Evolutionary conservation across 208 protist species (phyloP).

Genomic region (Acanthamoeba royreba): DNA sequence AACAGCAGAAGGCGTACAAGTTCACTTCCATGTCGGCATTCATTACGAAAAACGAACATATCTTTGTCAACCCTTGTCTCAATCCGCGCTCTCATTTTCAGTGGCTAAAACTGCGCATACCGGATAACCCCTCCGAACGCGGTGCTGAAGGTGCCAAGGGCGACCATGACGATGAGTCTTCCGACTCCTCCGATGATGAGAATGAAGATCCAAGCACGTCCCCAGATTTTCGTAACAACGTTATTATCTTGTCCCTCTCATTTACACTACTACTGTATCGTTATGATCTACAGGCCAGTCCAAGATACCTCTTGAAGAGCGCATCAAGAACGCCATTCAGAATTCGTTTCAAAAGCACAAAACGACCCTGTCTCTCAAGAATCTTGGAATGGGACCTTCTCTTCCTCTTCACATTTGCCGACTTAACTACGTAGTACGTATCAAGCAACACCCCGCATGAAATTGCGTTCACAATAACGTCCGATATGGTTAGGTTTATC

Average conservation of each 20-base stretch:
- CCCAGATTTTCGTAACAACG: too few species aligned
- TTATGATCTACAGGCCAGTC: background rate
- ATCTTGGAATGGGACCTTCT: background rate
- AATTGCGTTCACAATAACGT: background rate
- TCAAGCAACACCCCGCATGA: too few species aligned
- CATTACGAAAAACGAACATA: constrained; percentile 5
- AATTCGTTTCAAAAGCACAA: background rate
- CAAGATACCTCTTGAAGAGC: background rate
- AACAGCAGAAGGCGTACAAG: background rate
- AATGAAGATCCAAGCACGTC: background rate
- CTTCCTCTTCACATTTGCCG: background rate
- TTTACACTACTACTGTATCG: too few species aligned
- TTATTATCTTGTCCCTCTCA: too few species aligned
- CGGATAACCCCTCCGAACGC: background rate
- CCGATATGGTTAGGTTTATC: background rate
- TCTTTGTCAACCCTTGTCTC: background rate
- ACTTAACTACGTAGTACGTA: background rate
- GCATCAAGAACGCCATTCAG: constrained; percentile 8
- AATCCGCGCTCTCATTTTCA: constrained; percentile 3
- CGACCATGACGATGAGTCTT: background rate
- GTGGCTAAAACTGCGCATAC: constrained; percentile 7
- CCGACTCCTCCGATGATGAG: background rate
- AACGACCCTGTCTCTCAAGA: background rate
- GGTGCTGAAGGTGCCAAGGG: background rate
- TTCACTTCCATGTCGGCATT: background rate